These are phyloP conservation scores for Sclerotinia spermophila DNA, from an alignment of 2,329 filamentous ascomycete genomes.

Conservation along the genomic window DNA sequence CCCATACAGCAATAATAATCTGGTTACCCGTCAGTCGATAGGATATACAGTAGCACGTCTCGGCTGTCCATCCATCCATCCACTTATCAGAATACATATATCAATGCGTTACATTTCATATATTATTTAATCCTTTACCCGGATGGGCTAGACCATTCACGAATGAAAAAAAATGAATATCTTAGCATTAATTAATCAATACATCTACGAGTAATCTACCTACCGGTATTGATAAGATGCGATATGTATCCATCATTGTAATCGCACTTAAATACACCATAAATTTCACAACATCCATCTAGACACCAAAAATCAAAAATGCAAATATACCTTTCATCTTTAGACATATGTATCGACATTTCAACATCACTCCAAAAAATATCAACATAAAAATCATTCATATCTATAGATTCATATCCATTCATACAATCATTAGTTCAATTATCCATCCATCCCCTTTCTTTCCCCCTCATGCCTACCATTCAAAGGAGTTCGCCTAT, in stretches of 20 bases:
- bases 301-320: not conserved
- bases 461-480: not conserved
- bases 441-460: not conserved
- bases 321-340: not conserved
- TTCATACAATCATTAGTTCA: slow-evolving; percentile 5
- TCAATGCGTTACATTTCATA: too few species aligned
- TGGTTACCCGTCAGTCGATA: too few species aligned
- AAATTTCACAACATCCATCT: not conserved
- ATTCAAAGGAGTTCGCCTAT: slow-evolving; percentile 5
- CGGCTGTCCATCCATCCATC: not conserved
- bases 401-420: slow-evolving; percentile 3
- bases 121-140: too few species aligned
- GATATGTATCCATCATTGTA: too few species aligned
- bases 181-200: accelerated
- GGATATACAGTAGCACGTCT: too few species aligned
- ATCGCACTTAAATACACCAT: not conserved
- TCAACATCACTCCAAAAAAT: not conserved
- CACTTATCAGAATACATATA: not conserved
- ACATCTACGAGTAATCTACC: not conserved
- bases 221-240: too few species aligned
- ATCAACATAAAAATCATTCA: not conserved
- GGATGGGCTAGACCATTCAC: too few species aligned
- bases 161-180: not conserved
- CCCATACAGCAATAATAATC: too few species aligned
- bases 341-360: not conserved